Evolutionary conservation across 225 moss, liverwort and hornwort species (phyloP), one percentile per base, ranked within the genome.

Genomic region (Sphagnum contortum): DNA sequence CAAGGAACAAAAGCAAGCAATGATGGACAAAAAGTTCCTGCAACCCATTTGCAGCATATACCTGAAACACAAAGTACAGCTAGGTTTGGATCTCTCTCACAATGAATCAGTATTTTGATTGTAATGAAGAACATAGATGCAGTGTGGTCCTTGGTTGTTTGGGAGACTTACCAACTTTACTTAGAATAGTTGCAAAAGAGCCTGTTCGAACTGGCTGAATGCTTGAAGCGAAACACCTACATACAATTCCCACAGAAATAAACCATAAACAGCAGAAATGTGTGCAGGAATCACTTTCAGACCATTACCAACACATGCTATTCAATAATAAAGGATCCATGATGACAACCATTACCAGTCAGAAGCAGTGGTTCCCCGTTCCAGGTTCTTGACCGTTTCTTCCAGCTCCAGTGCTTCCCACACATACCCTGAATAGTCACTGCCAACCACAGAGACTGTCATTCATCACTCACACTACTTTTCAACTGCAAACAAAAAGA

Each of bases 381-480:
- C 89, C 70, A 84, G 80, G 61, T 92, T 93, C 77, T 86, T 93
- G 9, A 82, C 44, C 50, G 98, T 87, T 68, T 98, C 98, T 74
- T 98, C 98, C 74, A 93, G 80, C 80, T 98, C 93, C 62, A 98
- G 91, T 60, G 98, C 98, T 75, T 98, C 98, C 98, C 98, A 90
- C 60, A 98, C 84, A 70, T 89, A 89, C 68, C 82, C 85, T 78
- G 87, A 72, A 75, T 98, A 98, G 66, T 93, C 98, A 89, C 98
- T 98, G 98, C 61, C 66, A 54, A 13, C 59, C 65, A 12, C 70
- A 29, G 29, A 29, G 29, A 77, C 53, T 54, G 10, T 78, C 13
- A 81, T 60, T 68, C 70, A 11, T 67, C 54, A 71, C 47, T 47
- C n/a, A 57, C 3, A 57, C 14, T 14, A 57, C 57, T 57, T 5